phyloP scores from a whole-genome alignment of 1,284 basidiomycete genomes.

The Tilletia caries region DNA sequence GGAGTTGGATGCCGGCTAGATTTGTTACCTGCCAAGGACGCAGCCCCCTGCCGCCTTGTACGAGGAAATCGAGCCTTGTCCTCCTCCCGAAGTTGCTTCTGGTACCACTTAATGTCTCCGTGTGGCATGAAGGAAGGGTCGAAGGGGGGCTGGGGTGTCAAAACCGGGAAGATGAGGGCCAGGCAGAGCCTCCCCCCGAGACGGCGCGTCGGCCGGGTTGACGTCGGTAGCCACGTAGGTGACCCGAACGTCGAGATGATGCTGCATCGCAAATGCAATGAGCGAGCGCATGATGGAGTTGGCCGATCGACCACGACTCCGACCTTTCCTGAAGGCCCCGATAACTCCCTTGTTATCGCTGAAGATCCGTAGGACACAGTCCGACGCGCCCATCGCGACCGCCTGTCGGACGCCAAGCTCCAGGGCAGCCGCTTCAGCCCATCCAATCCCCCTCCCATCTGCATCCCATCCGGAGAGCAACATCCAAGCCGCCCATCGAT shows the following conservation, averaged over 20 bases:
- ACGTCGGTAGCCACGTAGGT: too few species aligned
- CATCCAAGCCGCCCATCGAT: background rate
- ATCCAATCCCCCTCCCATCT: background rate
- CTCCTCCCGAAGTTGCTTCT: background rate
- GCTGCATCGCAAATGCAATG: background rate
- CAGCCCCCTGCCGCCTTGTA: background rate
- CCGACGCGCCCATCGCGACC: background rate
- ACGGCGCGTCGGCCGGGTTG: background rate
- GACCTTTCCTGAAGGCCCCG: background rate
- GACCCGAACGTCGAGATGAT: too few species aligned
- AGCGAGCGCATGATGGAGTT: background rate
- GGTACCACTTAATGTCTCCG: background rate
- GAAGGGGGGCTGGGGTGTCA: background rate
- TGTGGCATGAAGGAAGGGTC: background rate
- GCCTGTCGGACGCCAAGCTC: background rate
- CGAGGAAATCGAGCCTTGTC: background rate
- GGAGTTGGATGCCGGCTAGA: background rate
- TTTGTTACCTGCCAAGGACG: background rate
- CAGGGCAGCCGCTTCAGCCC: background rate
- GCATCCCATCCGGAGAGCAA: background rate
- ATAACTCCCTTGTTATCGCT: background rate
- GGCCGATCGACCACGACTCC: background rate
- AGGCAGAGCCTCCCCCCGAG: background rate
- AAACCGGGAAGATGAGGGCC: background rate
- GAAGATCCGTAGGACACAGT: background rate